These are phyloP conservation scores for Picea sitchensis DNA, from an alignment of 75 land plant genomes.

Conservation along the genomic window DNA sequence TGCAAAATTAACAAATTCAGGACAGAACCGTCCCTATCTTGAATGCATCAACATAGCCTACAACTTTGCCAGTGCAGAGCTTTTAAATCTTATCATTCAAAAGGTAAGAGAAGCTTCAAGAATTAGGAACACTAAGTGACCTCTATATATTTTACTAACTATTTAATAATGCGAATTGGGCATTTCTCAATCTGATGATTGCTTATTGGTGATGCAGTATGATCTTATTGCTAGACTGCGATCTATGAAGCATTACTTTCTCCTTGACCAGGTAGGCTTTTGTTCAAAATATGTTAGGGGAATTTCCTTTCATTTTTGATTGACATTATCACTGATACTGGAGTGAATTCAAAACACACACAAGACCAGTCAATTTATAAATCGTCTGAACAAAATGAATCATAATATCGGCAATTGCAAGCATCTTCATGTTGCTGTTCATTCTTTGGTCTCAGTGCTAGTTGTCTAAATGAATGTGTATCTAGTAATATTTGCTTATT, in stretches of 20 bases:
- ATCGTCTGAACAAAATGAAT: neutral
- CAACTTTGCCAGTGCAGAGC: conserved; percentile 91
- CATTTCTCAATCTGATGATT: neutral
- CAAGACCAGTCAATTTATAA: neutral
- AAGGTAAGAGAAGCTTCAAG: conserved; percentile 47
- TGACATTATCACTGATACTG: neutral
- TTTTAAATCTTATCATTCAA: conserved; percentile 71
- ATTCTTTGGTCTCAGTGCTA: neutral
- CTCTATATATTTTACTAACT: neutral
- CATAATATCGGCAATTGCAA: neutral
- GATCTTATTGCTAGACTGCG: conserved; percentile 83
- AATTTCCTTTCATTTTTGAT: neutral
- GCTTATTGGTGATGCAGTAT: conserved; percentile 50
- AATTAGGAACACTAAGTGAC: neutral
- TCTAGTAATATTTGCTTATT: neutral
- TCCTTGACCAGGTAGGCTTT: conserved; percentile 76
- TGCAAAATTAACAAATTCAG: conserved; percentile 57
- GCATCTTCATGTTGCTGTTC: neutral
- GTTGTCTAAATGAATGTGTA: neutral
- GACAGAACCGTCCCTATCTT: conserved; percentile 72
- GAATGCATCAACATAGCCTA: conserved; percentile 91
- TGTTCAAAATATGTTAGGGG: neutral
- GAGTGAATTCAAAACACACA: neutral
- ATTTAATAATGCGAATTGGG: neutral
- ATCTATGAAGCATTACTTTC: conserved; percentile 93